Percentiles rank a stretch among this genome's conserved stretches.
These are phyloP conservation scores for Suhomyces chickasaworum DNA, from an alignment of 1,139 yeast species.

Conservation along the genomic window DNA sequence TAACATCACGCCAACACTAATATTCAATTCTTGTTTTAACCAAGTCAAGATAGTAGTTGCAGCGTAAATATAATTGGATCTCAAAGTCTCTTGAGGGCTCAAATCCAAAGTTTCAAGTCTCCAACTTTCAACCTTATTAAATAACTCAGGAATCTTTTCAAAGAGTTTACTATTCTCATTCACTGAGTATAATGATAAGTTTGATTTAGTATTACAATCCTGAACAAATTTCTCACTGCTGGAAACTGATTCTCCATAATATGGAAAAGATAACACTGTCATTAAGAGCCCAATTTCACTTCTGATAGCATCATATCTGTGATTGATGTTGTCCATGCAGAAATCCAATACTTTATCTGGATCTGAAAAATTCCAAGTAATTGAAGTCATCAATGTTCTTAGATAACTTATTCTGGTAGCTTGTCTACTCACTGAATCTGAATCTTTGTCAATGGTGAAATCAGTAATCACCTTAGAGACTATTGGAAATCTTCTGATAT, in stretches of 20 bases:
- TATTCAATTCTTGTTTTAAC: constrained; percentile 43
- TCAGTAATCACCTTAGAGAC: constrained; percentile 50
- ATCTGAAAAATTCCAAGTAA: constrained; percentile 61
- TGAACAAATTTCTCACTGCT: constrained; percentile 47
- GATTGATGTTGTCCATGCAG: constrained; percentile 51
- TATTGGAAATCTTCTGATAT: constrained; percentile 65
- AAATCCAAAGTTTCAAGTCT: constrained; percentile 36
- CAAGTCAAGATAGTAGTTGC: constrained; percentile 49
- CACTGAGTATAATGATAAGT: constrained; percentile 32
- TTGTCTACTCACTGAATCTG: constrained; percentile 69
- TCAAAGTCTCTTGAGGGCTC: constrained; percentile 49
- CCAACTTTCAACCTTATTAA: constrained; percentile 48
- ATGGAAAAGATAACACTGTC: constrained; percentile 55
- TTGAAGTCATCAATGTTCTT: constrained; percentile 54
- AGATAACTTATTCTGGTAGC: constrained; percentile 64
- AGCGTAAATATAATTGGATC: constrained; percentile 49
- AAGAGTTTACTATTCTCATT: constrained; percentile 26
- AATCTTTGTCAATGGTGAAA: constrained; percentile 50
- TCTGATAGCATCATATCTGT: constrained; percentile 78
- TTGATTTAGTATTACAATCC: constrained; percentile 29
- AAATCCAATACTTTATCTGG: constrained; percentile 50
- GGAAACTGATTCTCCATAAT: constrained; percentile 52
- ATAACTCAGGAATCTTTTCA: constrained; percentile 33
- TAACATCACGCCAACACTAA: constrained; percentile 45
- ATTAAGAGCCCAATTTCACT: constrained; percentile 69